Base-by-base conservation (phyloP, 352 stramenopile genomes). In the Pythium brassicae region DNA sequence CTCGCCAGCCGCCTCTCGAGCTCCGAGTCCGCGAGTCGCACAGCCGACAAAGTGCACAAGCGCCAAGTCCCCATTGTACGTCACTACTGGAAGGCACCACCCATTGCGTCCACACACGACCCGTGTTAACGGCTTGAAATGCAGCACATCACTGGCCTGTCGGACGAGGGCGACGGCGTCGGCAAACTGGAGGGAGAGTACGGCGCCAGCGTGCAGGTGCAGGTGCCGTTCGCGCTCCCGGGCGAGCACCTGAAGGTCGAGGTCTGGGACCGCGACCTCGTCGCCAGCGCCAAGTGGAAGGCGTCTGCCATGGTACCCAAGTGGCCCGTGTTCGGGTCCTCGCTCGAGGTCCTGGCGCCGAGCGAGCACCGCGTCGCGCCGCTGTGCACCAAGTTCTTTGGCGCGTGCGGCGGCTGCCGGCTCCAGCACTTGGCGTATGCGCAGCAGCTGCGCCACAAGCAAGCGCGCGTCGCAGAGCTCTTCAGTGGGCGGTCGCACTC, bases 391-490 rank as follows among this genome's bases (percentile, higher is more conserved):
- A 83, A 81, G 39, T 87, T 74, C 63, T 92, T 92, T 68, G 71
- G 69, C 0, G 40, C 60, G 2, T 92, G 82, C 51, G 82, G 82
- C 35, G 79, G 82, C n/a, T 92, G 82, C 57, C 80, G 78, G 42
- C 63, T 80, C 45, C 82, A 90, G 54, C 79, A 92, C 53, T 61
- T 89, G 17, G 57, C 34, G 25, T 92, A 90, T 58, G 45, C 45
- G 0, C 43, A 79, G 43, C 82, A 92, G 48, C 59, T 87, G 35
- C 48, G n/a, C n/a, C 66, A 86, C 34, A 92, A 92, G 62, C 70
- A 89, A 29, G n/a, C 53, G 19, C 76, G 74, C 26, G 62, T 92
- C 12, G 40, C 63, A n/a, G 35, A 61, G 39, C 57, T 83, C 1
- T 82, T 92, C 7, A 39, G 23, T 2, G 26, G 52, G 9, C 37